Conservation (phyloP, 352 stramenopile genomes). For the Pythium periplocum region DNA sequence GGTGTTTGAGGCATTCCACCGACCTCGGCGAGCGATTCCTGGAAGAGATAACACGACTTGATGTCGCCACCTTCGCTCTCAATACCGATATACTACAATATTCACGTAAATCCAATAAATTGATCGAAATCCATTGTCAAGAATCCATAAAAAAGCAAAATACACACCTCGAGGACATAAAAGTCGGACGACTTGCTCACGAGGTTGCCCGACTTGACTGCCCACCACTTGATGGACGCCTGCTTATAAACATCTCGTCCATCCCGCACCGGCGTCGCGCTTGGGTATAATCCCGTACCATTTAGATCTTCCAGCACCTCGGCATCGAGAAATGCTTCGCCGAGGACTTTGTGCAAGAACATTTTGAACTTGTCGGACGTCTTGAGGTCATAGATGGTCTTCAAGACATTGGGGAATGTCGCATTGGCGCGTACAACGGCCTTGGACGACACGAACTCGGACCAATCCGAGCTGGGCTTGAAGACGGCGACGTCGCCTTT, state of each 20-base stretch:
- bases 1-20: conserved; percentile 80
- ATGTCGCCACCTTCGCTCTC: conserved; percentile 71
- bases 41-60: conserved; percentile 80
- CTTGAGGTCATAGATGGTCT: conserved; percentile 82
- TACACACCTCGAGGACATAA: conserved; percentile 63
- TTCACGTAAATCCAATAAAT: too few relatives aligned
- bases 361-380: conserved; percentile 82
- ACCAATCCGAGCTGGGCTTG: conserved; percentile 85
- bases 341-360: conserved; percentile 77
- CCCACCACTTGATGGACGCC: conserved; percentile 86
- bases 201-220: conserved; percentile 75
- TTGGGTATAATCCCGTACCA: conserved; percentile 71
- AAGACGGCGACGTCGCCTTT: conserved; percentile 80
- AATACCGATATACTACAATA: conserved; percentile 70
- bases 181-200: conserved; percentile 82
- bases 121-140: too few relatives aligned
- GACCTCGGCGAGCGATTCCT: conserved; percentile 79
- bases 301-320: conserved; percentile 83
- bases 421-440: conserved; percentile 73
- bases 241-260: conserved; percentile 81
- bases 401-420: conserved; percentile 75
- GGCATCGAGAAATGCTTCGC: conserved; percentile 78
- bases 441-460: conserved; percentile 80
- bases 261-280: conserved; percentile 61
- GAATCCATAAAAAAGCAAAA: too few relatives aligned